These are phyloP conservation scores for Chlorella sp. DNA, from an alignment of 139 green algal genomes.

Conservation along the genomic window DNA sequence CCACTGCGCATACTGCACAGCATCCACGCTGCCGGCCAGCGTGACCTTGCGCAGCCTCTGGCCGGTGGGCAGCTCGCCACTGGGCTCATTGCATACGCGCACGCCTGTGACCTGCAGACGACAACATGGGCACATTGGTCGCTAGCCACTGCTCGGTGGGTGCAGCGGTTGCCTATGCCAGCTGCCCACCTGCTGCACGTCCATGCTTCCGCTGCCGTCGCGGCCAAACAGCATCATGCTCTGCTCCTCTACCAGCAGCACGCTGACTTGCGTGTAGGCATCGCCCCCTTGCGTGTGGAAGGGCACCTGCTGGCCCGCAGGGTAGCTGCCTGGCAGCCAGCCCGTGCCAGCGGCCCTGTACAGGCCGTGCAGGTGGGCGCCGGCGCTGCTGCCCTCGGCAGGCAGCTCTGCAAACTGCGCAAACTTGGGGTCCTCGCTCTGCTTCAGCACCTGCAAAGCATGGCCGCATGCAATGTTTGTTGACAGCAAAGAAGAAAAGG, in stretches of 20 bases:
- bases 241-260: constrained; percentile 28
- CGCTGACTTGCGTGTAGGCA: constrained; percentile 4
- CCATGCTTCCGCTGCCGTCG: not conserved
- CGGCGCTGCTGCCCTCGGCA: not conserved
- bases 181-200: constrained; percentile 3
- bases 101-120: constrained; percentile 2
- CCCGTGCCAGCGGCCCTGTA: not conserved
- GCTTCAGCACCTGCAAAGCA: constrained; percentile 33
- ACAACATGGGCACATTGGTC: not conserved
- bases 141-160: not conserved
- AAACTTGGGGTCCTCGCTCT: constrained; percentile 40
- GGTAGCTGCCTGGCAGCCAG: not conserved
- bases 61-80: not conserved
- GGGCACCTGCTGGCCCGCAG: not conserved
- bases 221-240: constrained; percentile 3
- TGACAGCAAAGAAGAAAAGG: too few species aligned
- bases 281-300: too few species aligned
- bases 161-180: not conserved
- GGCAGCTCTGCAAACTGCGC: constrained; percentile 26
- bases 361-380: not conserved
- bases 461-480: too few species aligned
- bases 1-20: constrained; percentile 13
- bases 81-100: constrained; percentile 3
- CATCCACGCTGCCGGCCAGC: not conserved
- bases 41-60: constrained; percentile 1